phyloP scores from a whole-genome alignment of 2,329 filamentous ascomycete species.

The Colletotrichum shisoi region DNA sequence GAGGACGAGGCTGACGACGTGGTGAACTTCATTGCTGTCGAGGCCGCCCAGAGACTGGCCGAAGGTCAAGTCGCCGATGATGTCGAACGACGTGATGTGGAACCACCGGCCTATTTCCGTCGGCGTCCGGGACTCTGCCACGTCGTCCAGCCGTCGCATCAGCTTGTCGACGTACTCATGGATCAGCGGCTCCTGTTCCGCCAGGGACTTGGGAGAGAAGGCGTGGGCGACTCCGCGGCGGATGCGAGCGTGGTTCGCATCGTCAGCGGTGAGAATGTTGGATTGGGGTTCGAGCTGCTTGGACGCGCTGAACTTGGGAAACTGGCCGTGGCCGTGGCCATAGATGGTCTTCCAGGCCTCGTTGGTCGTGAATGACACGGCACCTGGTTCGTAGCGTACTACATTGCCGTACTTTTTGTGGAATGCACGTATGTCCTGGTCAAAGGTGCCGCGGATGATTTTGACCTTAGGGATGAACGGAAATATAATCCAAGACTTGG shows the following conservation, averaged over 20 bases:
- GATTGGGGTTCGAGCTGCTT: conserved; percentile 14
- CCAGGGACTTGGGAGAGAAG: conserved; percentile 45
- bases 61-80: conserved; percentile 46
- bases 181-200: conserved; percentile 45
- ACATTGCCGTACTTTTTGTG: conserved; percentile 54
- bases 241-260: conserved; percentile 19
- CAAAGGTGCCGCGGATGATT: conserved; percentile 7
- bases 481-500: not conserved
- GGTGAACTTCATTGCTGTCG: conserved; percentile 39
- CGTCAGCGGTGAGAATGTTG: conserved; percentile 8
- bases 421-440: conserved; percentile 43
- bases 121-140: conserved; percentile 18
- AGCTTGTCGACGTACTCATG: conserved; percentile 43
- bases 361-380: conserved; percentile 53
- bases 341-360: conserved; percentile 51
- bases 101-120: conserved; percentile 19
- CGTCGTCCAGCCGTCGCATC: conserved; percentile 39
- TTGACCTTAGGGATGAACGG: conserved; percentile 11
- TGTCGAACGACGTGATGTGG: conserved; percentile 43
- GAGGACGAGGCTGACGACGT: conserved; percentile 43
- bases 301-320: not conserved
- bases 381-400: conserved; percentile 56
- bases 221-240: conserved; percentile 41
- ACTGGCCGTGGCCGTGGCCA: conserved; percentile 1
- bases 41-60: conserved; percentile 45